Evolutionary conservation across 163 green algal genomes (phyloP).

Genomic region (Botryococcus braunii): DNA sequence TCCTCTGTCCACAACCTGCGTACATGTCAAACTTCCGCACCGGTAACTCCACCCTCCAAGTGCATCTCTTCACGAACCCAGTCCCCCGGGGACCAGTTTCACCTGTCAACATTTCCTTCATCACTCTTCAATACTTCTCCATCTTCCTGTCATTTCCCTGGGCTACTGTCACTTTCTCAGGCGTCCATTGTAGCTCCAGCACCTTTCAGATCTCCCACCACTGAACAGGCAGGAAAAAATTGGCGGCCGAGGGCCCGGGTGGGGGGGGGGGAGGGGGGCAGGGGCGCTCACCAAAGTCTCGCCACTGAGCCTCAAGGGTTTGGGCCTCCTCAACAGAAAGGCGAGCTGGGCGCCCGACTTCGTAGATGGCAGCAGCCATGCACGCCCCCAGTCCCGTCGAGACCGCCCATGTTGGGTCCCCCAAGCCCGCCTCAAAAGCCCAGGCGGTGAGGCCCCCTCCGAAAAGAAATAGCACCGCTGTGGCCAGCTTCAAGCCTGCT

Average conservation of each 20-base stretch:
- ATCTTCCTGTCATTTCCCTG: no score
- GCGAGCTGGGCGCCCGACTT: constrained; percentile 55
- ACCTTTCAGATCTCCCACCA: no score
- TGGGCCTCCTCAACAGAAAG: constrained; percentile 42
- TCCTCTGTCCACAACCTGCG: no score
- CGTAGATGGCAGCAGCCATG: constrained; percentile 59
- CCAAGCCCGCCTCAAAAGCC: constrained; percentile 22
- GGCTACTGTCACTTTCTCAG: no score
- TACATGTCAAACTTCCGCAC: no score
- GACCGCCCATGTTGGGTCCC: constrained; percentile 59
- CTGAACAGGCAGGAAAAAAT: no score
- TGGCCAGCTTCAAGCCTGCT: constrained; percentile 7
- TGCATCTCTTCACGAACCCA: no score
- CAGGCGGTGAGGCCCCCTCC: constrained; percentile 21
- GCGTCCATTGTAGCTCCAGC: no score
- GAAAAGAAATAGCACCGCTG: constrained; percentile 25
- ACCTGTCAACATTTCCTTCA: no score
- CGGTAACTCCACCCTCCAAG: no score
- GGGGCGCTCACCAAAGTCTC: constrained; percentile 48
- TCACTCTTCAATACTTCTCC: no score
- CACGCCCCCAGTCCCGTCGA: constrained; percentile 37
- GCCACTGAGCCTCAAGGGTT: constrained; percentile 55
- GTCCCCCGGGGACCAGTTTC: no score
- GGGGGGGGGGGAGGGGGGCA: not conserved
- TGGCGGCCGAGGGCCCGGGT: not conserved